phyloP scores from a whole-genome alignment of 306 rosid genomes.

The Quercus agrifolia region DNA sequence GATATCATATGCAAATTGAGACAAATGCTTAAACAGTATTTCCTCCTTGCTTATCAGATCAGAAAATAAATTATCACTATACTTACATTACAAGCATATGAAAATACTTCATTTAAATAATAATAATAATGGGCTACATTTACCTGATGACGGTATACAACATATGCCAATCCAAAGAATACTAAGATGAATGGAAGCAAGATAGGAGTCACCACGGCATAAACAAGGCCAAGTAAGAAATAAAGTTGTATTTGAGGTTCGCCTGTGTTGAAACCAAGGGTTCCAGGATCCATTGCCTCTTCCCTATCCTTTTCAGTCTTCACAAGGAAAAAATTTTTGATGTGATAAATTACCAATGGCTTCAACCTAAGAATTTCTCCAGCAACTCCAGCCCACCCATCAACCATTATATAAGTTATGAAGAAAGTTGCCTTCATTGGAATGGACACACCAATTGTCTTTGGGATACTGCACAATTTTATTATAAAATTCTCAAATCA shows the following conservation, averaged over 20 bases:
- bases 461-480: slow-evolving; percentile 67
- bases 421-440: slow-evolving; percentile 99
- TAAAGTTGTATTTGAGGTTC: slow-evolving; percentile 97
- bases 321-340: slow-evolving; percentile 68
- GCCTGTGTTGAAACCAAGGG: slow-evolving; percentile 83
- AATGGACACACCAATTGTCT: slow-evolving; percentile 87
- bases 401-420: slow-evolving; percentile 95
- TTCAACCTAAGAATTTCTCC: slow-evolving; percentile 89
- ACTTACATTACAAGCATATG: neutral
- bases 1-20: neutral
- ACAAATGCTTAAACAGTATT: neutral
- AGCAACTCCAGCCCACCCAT: slow-evolving; percentile 99
- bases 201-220: slow-evolving; percentile 81
- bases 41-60: neutral
- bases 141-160: slow-evolving; percentile 98
- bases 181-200: slow-evolving; percentile 86
- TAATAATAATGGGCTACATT: neutral
- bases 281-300: slow-evolving; percentile 99
- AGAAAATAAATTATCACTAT: neutral
- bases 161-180: slow-evolving; percentile 82
- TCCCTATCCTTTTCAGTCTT: slow-evolving; percentile 95
- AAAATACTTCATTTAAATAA: neutral
- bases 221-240: slow-evolving; percentile 94
- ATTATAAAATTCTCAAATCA: neutral
- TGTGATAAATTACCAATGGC: slow-evolving; percentile 81